Percentiles rank a stretch among this genome's conserved stretches.
phyloP scores from a whole-genome alignment of 228 moss, liverwort and hornwort genomes.

The Sphagnum magellanicum region DNA sequence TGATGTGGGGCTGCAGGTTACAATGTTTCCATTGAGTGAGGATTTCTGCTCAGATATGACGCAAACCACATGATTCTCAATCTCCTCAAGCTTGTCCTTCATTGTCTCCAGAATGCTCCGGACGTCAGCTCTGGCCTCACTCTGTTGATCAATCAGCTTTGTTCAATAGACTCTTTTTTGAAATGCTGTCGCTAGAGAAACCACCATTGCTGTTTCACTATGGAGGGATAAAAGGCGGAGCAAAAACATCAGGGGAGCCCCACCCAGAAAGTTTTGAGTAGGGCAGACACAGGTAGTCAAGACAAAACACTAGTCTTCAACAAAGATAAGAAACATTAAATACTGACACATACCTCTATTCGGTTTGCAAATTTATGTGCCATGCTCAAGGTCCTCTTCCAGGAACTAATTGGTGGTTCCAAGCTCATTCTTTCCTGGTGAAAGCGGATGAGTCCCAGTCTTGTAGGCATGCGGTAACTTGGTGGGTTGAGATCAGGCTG shows the following conservation, averaged over 20 bases:
- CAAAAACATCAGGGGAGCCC: too few species aligned
- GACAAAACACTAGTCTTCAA: too few species aligned
- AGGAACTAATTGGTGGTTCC: slow-evolving; percentile 4
- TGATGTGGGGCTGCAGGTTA: too few species aligned
- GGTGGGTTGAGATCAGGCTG: slow-evolving; percentile 12
- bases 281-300: too few species aligned
- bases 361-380: slow-evolving; percentile 15
- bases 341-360: slow-evolving; percentile 2
- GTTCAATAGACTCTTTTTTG: neutral
- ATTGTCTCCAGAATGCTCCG: slow-evolving; percentile 8
- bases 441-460: slow-evolving; percentile 10
- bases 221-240: too few species aligned
- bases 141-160: slow-evolving; percentile 4
- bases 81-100: slow-evolving; percentile 11
- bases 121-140: slow-evolving; percentile 10
- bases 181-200: neutral
- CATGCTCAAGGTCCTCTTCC: slow-evolving; percentile 12
- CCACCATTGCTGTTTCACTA: too few species aligned
- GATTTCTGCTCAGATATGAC: too few species aligned
- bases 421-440: slow-evolving; percentile 6
- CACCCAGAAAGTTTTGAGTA: too few species aligned
- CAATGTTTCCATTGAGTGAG: too few species aligned
- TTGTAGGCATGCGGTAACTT: slow-evolving; percentile 19
- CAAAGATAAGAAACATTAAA: too few species aligned
- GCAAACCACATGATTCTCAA: slow-evolving; percentile 1